Base-by-base conservation (phyloP, 2,329 filamentous ascomycete genomes). In the Cadophora gregata region DNA sequence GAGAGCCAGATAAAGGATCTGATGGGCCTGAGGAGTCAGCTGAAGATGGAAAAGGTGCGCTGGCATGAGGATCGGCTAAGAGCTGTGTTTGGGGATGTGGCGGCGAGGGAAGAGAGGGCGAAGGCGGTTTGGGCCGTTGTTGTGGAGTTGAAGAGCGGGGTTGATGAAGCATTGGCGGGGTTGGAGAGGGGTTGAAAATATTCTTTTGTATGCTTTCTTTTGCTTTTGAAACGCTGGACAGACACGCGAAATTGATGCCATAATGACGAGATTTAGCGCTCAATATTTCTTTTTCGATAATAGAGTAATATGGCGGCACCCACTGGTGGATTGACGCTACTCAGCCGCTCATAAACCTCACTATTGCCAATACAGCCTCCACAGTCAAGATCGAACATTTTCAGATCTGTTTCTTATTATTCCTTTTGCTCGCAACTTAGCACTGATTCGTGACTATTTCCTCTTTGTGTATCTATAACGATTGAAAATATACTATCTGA, bases 51-150 rank as follows among this genome's bases (percentile, higher is more conserved):
- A 42, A 70, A 64, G 47, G 66, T 68, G 2, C 59, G 66, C 24
- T 70, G 64, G 66, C 66, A 68, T 51, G 65, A 67, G 31, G 68
- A 70, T 62, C 64, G 64, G 24, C 50, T 70, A 25, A 64, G 36
- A 19, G 55, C 55, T 8, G 27, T 62, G 3, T 66, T 68, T 62
- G 62, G 62, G 25, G 25, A 24, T 9, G 61, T 21, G 8, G 58
- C 29, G 4, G 61, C 48, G 1, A 65, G 36, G 14, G 56, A 66
- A 31, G 65, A 71, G 31, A 51, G 53, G 14, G 38, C 62, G 4
- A 67, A 69, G 33, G 53, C 38, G 3, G 65, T 71, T 14, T 68
- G 69, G 67, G 53, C 58, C 12, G 67, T 64, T 24, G 64, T 71
- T 9, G 48, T 66, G 4, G 59, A 62, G n/a, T 51, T 71, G 51